Conservation (phyloP, 2,329 filamentous ascomycete species). For the Hymenoscyphus fructigenus region DNA sequence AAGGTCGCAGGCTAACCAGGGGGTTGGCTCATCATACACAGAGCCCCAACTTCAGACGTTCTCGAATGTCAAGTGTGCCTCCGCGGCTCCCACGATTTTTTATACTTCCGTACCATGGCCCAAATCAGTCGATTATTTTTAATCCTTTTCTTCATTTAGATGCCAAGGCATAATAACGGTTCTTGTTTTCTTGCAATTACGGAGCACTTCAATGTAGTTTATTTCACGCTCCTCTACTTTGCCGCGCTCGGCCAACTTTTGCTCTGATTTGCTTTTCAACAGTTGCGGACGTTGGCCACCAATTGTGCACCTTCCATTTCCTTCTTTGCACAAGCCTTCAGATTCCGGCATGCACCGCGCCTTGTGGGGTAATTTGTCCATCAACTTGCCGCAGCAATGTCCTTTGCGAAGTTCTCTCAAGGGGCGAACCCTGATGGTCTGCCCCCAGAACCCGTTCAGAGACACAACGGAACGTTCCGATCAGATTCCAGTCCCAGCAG, state of each 20-base stretch:
- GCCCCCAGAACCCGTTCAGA: neutral
- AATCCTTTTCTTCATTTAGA: neutral
- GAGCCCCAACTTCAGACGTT: constrained; percentile 1
- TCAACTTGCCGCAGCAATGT: neutral
- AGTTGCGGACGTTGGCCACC: neutral
- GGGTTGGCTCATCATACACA: neutral
- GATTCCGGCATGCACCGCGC: neutral
- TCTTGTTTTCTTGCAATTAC: neutral
- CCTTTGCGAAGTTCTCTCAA: neutral
- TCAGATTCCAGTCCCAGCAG: neutral
- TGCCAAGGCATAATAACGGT: neutral
- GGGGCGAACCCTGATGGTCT: neutral
- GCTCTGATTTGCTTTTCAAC: neutral
- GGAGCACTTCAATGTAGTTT: neutral
- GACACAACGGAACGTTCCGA: neutral
- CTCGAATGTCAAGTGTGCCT: neutral
- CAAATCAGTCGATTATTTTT: neutral
- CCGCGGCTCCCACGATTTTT: neutral
- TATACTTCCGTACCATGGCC: neutral
- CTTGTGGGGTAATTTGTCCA: neutral
- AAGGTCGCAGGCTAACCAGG: neutral
- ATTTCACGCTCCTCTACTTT: neutral
- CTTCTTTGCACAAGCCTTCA: neutral
- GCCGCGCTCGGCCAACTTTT: neutral
- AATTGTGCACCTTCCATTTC: neutral